Evolutionary conservation across 148 eudicot genomes (phyloP), one percentile per base, ranked within the genome.

Genomic region (Pharnaceum exiguum): DNA sequence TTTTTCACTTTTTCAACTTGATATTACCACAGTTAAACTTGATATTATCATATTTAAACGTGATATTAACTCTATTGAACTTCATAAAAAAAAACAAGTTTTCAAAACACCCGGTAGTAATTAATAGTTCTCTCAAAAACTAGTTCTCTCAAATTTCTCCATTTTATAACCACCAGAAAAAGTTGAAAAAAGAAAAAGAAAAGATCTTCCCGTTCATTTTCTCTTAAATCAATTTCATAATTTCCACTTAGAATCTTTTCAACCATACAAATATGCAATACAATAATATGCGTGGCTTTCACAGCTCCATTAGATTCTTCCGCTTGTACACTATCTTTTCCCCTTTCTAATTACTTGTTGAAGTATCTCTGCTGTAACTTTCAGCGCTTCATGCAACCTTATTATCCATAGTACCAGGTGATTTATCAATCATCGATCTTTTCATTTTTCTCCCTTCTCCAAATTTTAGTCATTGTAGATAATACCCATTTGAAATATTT

Each of bases 231-330:
- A 46, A 56, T 57, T 57, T 15, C 48, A 46, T 11, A 63, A 57
- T 71, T 46, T 35, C 37, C 12, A 36, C 36, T 8, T 26, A 22
- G 11, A 65, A 35, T 65, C 60, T 64, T 65, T 3, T 16, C 19
- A 52, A 46, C 75, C 75, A 59, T 65, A 36, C 60, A 51, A 26
- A 46, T 29, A 52, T 28, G n/a, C n/a, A n/a, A n/a, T n/a, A n/a
- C n/a, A n/a, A n/a, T n/a, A n/a, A n/a, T n/a, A n/a, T 53, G 65
- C 37, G 70, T 65, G 75, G 75, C 59, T 59, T 65, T 35, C 13
- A 44, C 59, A n/a, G 31, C 22, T 9, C 75, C 66, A 65, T 1
- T 21, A 28, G 29, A 46, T 65, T 65, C 51, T 29, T 59, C 10
- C 18, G 30, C 44, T 7, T 17, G 7, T 10, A 32, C 26, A 33